A percentile compares a stretch with the other conserved stretches of the same genome.
Conservation (phyloP, 176 grass and related monocot species). For the Avena eriantha region DNA sequence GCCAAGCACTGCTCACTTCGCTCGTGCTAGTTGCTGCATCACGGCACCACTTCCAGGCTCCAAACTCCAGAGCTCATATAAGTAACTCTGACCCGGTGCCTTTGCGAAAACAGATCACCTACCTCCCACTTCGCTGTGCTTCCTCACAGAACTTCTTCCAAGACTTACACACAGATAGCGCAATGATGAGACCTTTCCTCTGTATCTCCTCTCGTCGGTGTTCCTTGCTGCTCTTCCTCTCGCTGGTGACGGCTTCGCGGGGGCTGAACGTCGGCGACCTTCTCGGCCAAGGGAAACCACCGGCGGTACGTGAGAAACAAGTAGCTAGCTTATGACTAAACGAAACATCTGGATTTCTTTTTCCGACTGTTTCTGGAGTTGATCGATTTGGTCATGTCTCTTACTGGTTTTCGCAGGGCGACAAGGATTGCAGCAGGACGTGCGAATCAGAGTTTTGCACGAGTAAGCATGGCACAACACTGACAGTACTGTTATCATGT, state of each 20-base stretch:
- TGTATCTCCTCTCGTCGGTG: conserved; percentile 38
- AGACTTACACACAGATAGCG: not conserved
- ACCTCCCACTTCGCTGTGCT: not conserved
- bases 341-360: not conserved
- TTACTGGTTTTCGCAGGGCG: conserved; percentile 49
- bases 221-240: conserved; percentile 41
- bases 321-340: not conserved
- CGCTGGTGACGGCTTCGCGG: conserved; percentile 29
- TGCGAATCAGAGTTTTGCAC: conserved; percentile 72
- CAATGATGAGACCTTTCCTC: conserved; percentile 51
- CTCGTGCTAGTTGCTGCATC: not conserved
- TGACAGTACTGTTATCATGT: not conserved
- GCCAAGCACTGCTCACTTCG: not conserved
- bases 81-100: not conserved
- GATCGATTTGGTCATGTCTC: not conserved
- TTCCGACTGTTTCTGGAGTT: not conserved
- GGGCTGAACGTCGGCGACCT: conserved; percentile 56
- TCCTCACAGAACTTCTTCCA: conserved; percentile 29
- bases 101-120: conserved; percentile 7
- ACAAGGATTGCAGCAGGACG: conserved; percentile 70
- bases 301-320: conserved; percentile 41
- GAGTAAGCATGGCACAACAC: conserved; percentile 40
- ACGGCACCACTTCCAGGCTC: not conserved
- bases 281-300: conserved; percentile 26
- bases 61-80: conserved; percentile 32